Base-by-base conservation (phyloP, 257 asterid species). In the Gynochthodes officinalis region DNA sequence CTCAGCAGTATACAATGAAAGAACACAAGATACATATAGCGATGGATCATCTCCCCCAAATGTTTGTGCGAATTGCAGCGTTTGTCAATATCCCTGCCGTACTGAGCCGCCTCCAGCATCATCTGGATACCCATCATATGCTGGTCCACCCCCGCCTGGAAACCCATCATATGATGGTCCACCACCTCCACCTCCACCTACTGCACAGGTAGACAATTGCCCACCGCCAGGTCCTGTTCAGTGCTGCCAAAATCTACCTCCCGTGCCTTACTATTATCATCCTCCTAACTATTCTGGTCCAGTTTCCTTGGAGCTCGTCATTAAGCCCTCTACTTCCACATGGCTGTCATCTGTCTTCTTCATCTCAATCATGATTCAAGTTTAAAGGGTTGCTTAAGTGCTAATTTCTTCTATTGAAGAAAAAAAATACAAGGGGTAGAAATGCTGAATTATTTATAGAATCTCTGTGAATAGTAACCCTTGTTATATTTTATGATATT, bases 161-260 rank as follows among this genome's bases (percentile, higher is more conserved):
- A n/a, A 49, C 77, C 13, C 58, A 74, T 11, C 27, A 49, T 23
- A 73, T 60, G 25, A 67, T 67, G 21, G 81, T 7, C 28, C 53
- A 80, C 44, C 76, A 81, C 77, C n/a, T 1, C 80, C 82, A 0
- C 72, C 80, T 8, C 61, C 76, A 15, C 53, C 76, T 8, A 43
- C 62, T 9, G 76, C 68, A 28, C 75, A 75, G n/a, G 80, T 6
- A n/a, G n/a, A n/a, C 28, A 67, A 71, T 49, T 81, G 85, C 67
- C 82, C 85, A 1, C 85, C 85, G 0, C 75, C 82, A 44, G 73
- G 52, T 42, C 73, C 82, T 9, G 63, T 21, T 35, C 73, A 62
- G 3, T 81, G 85, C 74, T 75, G 82, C 44, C 82, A 69, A 61
- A 62, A 81, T 62, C 16, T 66, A 16, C 72, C 85, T 28, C 67